Base-by-base conservation (phyloP, 768 basidiomycete species). In the Pluteus cervinus region DNA sequence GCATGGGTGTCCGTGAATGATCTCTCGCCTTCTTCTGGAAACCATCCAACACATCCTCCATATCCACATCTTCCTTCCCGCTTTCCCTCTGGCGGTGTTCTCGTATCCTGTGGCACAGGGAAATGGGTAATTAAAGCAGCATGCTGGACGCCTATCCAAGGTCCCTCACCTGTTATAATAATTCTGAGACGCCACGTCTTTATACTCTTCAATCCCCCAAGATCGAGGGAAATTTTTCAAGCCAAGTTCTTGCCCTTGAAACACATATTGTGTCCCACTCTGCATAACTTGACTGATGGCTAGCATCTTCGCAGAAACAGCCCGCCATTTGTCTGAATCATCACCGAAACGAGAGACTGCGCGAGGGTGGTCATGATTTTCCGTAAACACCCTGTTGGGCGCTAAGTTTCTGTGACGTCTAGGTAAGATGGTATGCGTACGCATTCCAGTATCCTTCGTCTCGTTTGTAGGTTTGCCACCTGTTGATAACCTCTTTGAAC, bases 161-260 rank as follows among this genome's bases (percentile, higher is more conserved):
- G n/a, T 3, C 9, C 57, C 71, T 25, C 35, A 77, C 81, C 63
- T 50, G 2, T 68, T 60, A 66, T 73, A 81, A 46, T 70, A 77
- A 48, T 79, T 81, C 44, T 69, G 65, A 4, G 75, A 65, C 24
- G 76, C 76, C 26, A 81, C 69, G 37, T 85, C 85, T 49, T 79
- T 79, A 56, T 85, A 87, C 48, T 83, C 80, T 39, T 83, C 78
- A 16, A 83, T 65, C 1, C 71, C 73, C 83, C 83, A 87, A 11
- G 57, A 49, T 33, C 63, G 51, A 12, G 79, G 77, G 44, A 80
- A 75, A 40, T 81, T 81, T 54, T 67, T 73, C 54, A 81, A 58
- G 0, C 76, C 84, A 0, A 87, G 66, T 50, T 87, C 86, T 53
- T 86, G 68, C 5, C 83, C 85, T 59, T 87, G 81, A 52, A 79